Base-by-base conservation (phyloP, 2,329 filamentous ascomycete species). In the Talaromyces sp. region DNA sequence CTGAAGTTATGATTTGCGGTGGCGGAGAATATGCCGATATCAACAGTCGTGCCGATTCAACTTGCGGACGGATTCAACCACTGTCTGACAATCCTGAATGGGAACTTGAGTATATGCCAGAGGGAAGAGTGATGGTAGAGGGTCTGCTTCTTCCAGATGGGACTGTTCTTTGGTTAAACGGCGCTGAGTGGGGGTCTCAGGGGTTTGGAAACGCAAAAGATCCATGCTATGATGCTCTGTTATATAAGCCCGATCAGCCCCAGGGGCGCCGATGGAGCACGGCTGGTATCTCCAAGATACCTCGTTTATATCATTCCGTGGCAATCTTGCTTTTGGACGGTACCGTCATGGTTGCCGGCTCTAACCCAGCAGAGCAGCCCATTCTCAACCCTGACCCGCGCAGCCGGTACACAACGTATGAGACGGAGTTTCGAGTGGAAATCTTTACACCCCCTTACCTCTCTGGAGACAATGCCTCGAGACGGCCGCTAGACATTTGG, bases 381-480 rank as follows among this genome's bases (percentile, higher is more conserved):
- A 71, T 83, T 35, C 76, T 84, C 11, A 67, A 72, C 14, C 65
- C 81, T 9, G 72, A 77, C 58, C 70, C 75, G 0, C 66, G 77
- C 58, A 71, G 81, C 60, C 81, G 80, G 10, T 67, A 58, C 24
- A 66, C 66, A 59, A 70, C 73, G 51, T 87, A 77, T 68, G 75
- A 80, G 19, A 87, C 84, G 1, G 84, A 87, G 63, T 86, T 85
- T 74, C 80, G 84, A 38, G 82, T 86, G 50, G 85, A 87, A 69
- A 82, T 81, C 58, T 87, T 84, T 68, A 83, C 82, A 29, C 85
- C 85, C 46, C 83, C 84, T 3, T 87, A 87, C 66, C 78, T 87
- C 19, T 74, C 78, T 53, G 83, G 82, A 14, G 77, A 75, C 46
- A 82, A 82, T 55, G 77, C 76, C 2, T 70, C 72, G 29, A 75